These are phyloP conservation scores for Alternaria sp. DNA, from an alignment of 2,329 filamentous ascomycete genomes.

Conservation along the genomic window DNA sequence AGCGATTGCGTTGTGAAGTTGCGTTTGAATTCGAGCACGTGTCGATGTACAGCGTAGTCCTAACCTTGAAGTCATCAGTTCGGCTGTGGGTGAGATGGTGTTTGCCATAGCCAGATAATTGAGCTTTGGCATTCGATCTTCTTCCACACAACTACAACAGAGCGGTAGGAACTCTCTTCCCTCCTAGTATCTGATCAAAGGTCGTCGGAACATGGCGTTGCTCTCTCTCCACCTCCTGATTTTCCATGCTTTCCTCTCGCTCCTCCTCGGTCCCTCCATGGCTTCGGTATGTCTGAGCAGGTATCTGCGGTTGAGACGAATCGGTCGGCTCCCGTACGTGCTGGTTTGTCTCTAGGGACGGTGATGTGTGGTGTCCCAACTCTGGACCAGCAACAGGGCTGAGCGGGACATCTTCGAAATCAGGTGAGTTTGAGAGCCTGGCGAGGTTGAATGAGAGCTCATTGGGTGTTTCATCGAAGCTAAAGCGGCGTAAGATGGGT, in stretches of 20 bases:
- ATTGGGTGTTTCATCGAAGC: background rate
- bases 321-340: no score
- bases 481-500: background rate
- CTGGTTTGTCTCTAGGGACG: no score
- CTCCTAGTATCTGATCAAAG: constrained; percentile 3
- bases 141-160: background rate
- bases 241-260: background rate
- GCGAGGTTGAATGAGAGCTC: background rate
- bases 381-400: background rate
- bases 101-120: no score
- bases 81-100: background rate
- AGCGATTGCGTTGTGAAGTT: background rate
- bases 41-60: background rate
- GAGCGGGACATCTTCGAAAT: background rate
- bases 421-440: background rate
- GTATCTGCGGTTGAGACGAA: background rate
- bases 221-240: background rate
- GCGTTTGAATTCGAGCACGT: background rate
- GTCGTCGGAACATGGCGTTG: background rate
- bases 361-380: no score
- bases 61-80: background rate
- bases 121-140: background rate
- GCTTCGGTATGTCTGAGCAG: background rate
- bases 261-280: background rate
- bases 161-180: background rate